Percentiles rank a stretch among this genome's conserved stretches.
Conservation (phyloP, 257 asterid genomes). For the Cynanchum wilfordii region DNA sequence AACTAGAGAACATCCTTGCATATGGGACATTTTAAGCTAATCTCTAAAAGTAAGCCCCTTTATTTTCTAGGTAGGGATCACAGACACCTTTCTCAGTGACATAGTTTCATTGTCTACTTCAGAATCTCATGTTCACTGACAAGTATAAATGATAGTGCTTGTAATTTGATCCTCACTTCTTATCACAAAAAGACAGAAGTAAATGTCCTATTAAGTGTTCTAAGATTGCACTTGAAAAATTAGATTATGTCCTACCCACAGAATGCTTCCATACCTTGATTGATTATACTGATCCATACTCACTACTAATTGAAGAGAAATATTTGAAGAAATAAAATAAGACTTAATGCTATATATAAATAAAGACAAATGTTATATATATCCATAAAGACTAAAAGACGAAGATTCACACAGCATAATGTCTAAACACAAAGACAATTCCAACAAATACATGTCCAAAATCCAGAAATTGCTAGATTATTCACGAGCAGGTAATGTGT, state of each 20-base stretch:
- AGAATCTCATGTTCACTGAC: neutral
- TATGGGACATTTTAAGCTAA: neutral
- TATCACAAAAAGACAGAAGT: neutral
- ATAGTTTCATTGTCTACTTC: neutral
- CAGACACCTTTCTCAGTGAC: neutral
- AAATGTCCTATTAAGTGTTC: no score
- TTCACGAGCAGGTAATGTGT: neutral
- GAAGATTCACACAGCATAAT: no score
- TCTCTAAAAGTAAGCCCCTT: neutral
- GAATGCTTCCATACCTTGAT: no score
- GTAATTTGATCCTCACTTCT: neutral
- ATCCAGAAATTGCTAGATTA: neutral
- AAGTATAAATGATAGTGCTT: neutral
- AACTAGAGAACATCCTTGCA: neutral
- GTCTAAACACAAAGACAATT: no score
- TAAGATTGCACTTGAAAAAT: no score
- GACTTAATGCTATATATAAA: no score
- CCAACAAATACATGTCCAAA: neutral
- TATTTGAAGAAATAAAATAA: no score
- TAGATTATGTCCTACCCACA: no score
- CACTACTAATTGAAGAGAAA: no score
- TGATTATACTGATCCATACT: no score
- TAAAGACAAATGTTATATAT: no score
- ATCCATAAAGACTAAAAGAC: no score
- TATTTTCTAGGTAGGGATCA: neutral